These are phyloP conservation scores for Hypoxylon lienhwacheense DNA, from an alignment of 495 filamentous ascomycete genomes.

Conservation along the genomic window DNA sequence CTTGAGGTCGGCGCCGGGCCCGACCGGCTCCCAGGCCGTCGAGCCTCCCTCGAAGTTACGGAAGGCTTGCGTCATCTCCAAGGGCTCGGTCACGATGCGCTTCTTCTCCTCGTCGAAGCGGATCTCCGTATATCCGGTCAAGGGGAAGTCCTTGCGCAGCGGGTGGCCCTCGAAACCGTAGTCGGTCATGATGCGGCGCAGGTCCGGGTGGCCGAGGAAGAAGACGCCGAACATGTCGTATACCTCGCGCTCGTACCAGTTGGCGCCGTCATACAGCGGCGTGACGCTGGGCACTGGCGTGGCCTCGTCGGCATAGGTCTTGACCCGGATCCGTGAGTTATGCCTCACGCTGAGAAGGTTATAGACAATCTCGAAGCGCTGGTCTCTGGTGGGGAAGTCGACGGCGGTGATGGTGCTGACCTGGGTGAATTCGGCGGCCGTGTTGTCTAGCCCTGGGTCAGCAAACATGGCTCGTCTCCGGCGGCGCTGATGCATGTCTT, in stretches of 20 bases:
- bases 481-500: slow-evolving; percentile 27
- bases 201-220: slow-evolving; percentile 92
- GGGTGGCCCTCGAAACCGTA: slow-evolving; percentile 99
- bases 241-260: slow-evolving; percentile 98
- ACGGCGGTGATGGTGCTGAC: slow-evolving; percentile 89
- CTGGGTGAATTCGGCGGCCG: slow-evolving; percentile 93
- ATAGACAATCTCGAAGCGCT: slow-evolving; percentile 98
- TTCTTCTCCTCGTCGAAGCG: slow-evolving; percentile 99
- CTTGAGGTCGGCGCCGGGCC: slow-evolving; percentile 73
- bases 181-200: slow-evolving; percentile 98
- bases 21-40: slow-evolving; percentile 87
- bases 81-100: slow-evolving; percentile 93
- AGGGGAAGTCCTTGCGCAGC: slow-evolving; percentile 94
- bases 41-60: slow-evolving; percentile 93
- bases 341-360: slow-evolving; percentile 93
- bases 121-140: slow-evolving; percentile 98
- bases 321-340: slow-evolving; percentile 95
- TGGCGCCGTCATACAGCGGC: slow-evolving; percentile 85
- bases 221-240: slow-evolving; percentile 98
- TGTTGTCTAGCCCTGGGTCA: slow-evolving; percentile 63
- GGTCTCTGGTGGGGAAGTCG: slow-evolving; percentile 90
- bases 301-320: slow-evolving; percentile 98
- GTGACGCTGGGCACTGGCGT: slow-evolving; percentile 90
- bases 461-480: not conserved
- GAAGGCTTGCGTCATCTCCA: slow-evolving; percentile 98